phyloP scores from a whole-genome alignment of 495 filamentous ascomycete genomes.

The Penicillium pulvis region DNA sequence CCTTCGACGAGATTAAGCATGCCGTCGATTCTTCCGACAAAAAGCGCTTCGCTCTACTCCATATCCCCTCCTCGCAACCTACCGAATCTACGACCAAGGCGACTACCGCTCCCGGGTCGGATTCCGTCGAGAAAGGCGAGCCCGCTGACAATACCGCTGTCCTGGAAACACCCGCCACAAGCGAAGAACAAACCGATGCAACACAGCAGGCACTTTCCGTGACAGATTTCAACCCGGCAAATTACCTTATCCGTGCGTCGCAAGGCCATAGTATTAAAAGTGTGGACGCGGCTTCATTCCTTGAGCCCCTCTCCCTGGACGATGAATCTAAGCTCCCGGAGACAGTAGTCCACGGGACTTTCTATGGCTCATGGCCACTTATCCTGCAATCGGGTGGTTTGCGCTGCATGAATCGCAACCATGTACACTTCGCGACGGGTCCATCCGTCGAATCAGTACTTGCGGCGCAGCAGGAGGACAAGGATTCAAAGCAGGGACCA shows the following conservation, averaged over 20 bases:
- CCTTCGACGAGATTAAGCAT: conserved; percentile 70
- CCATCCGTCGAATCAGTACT: conserved; percentile 49
- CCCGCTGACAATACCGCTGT: conserved; percentile 7
- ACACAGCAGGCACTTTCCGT: conserved; percentile 35
- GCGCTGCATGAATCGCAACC: conserved; percentile 76
- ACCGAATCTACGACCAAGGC: conserved; percentile 23
- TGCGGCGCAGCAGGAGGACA: conserved; percentile 22
- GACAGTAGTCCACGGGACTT: conserved; percentile 84
- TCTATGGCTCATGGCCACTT: conserved; percentile 68
- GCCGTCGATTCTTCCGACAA: conserved; percentile 81
- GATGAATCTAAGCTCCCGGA: conserved; percentile 55
- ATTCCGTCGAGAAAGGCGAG: conserved; percentile 18
- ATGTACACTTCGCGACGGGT: conserved; percentile 83
- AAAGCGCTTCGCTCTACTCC: conserved; percentile 75
- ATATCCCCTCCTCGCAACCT: conserved; percentile 37
- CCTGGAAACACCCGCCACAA: conserved; percentile 18
- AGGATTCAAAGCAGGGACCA: conserved; percentile 11
- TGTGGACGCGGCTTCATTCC: conserved; percentile 67
- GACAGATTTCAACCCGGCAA: conserved; percentile 50
- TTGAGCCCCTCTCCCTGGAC: conserved; percentile 61
- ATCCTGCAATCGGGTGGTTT: conserved; percentile 77
- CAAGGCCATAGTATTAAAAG: conserved; percentile 76
- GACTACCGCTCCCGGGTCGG: conserved; percentile 9
- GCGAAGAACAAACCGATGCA: conserved; percentile 28
- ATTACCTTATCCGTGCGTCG: conserved; percentile 90